A percentile compares a stretch with the other conserved stretches of the same genome.
phyloP scores from a whole-genome alignment of 371 early-diverging fungal genomes.

The Mortierella sp. region DNA sequence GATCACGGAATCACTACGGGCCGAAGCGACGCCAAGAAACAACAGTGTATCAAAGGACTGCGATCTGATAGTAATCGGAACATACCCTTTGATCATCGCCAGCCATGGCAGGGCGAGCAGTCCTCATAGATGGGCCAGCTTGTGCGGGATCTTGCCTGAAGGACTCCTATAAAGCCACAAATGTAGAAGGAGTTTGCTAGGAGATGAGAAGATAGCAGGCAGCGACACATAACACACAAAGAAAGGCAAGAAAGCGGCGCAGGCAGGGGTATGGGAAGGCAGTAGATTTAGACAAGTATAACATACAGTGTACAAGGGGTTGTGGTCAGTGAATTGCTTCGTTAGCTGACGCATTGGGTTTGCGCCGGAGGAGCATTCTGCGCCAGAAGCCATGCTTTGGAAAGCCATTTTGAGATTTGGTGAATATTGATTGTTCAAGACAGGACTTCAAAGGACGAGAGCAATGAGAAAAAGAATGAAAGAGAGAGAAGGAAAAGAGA shows the following conservation, averaged over 20 bases:
- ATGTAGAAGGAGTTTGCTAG: not conserved
- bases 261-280: not conserved
- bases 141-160: conserved; percentile 33
- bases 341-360: conserved; percentile 72
- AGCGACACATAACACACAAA: too few relatives aligned
- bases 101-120: conserved; percentile 45
- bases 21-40: conserved; percentile 10
- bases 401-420: conserved; percentile 30
- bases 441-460: not conserved
- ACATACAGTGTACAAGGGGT: conserved; percentile 64
- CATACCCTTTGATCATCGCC: conserved; percentile 37
- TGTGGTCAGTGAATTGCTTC: conserved; percentile 68
- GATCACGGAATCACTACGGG: not conserved
- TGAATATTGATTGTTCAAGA: not conserved
- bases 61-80: not conserved
- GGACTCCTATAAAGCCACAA: conserved; percentile 21
- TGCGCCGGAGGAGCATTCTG: conserved; percentile 68
- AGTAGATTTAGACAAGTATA: not conserved
- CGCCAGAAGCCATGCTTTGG: conserved; percentile 53
- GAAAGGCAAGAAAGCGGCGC: too few relatives aligned
- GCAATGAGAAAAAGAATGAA: not conserved
- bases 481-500: not conserved
- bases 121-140: conserved; percentile 50
- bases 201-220: conserved; percentile 9
- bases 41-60: not conserved